phyloP scores from a whole-genome alignment of 202 grass and related monocot genomes.

The Elaeis oleifera region DNA sequence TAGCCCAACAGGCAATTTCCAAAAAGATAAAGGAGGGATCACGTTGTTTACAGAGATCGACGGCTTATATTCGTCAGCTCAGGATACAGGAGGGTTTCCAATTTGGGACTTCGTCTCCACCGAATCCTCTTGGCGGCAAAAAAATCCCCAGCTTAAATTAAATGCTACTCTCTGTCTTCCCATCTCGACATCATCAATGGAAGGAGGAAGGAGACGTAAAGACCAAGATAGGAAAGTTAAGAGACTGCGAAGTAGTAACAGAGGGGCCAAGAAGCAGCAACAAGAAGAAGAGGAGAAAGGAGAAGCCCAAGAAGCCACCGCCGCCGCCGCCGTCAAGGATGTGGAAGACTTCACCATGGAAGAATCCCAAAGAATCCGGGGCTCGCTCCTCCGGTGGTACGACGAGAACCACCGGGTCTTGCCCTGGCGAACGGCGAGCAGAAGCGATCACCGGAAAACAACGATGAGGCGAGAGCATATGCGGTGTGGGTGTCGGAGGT shows the following conservation, averaged over 20 bases:
- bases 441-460: not conserved
- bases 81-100: too few species aligned
- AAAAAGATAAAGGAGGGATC: too few species aligned
- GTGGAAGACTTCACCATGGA: conserved; percentile 19
- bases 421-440: conserved; percentile 51
- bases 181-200: conserved; percentile 1
- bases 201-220: not conserved
- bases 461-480: conserved; percentile 54
- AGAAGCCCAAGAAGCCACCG: not conserved
- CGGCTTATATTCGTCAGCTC: too few species aligned
- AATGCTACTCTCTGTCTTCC: not conserved
- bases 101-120: not conserved
- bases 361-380: conserved; percentile 1
- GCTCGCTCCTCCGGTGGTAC: conserved; percentile 63
- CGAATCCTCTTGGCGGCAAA: conserved; percentile 13
- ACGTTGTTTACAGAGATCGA: too few species aligned
- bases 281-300: not conserved
- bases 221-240: not conserved
- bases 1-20: too few species aligned
- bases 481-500: conserved; percentile 94
- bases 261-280: not conserved
- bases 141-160: not conserved
- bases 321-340: not conserved
- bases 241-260: too few species aligned
- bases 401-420: conserved; percentile 56